These are phyloP conservation scores for Parastagonospora avenae DNA, from an alignment of 2,329 filamentous ascomycete genomes.

Conservation along the genomic window DNA sequence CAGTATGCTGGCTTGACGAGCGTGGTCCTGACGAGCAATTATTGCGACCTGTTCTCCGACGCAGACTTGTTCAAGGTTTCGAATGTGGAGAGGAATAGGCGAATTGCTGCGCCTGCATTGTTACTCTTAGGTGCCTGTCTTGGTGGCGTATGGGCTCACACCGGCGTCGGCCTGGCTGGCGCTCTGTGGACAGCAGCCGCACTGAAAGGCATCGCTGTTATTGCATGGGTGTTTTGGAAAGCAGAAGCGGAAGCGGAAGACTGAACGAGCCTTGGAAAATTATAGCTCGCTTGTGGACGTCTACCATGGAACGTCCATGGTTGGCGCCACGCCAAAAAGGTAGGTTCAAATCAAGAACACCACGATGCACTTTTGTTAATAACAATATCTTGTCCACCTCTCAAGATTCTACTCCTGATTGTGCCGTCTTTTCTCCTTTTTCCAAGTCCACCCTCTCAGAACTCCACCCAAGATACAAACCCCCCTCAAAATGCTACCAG, in stretches of 20 bases:
- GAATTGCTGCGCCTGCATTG: conserved; percentile 56
- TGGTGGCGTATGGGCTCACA: conserved; percentile 62
- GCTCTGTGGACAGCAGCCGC: conserved; percentile 55
- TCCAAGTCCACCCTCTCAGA: too few relatives aligned
- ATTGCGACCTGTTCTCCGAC: conserved; percentile 80
- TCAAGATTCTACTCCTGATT: too few relatives aligned
- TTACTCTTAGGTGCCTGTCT: conserved; percentile 60
- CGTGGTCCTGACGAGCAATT: conserved; percentile 80
- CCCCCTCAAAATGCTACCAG: too few relatives aligned
- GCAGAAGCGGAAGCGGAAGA: conserved; percentile 32
- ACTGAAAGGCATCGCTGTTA: conserved; percentile 47
- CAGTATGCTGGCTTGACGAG: conserved; percentile 74
- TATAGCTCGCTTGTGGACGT: neutral
- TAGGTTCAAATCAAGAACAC: too few relatives aligned
- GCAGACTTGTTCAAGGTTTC: conserved; percentile 53
- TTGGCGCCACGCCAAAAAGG: too few relatives aligned
- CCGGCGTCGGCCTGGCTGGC: conserved; percentile 56
- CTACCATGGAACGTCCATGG: neutral
- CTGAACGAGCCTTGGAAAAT: neutral
- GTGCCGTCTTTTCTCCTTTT: too few relatives aligned
- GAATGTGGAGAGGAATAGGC: conserved; percentile 60
- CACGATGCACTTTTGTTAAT: too few relatives aligned
- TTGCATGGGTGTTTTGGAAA: conserved; percentile 51
- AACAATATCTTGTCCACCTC: too few relatives aligned
- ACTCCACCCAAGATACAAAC: too few relatives aligned